Base-by-base conservation (phyloP, 139 green algal genomes). In the Closterium sp. region DNA sequence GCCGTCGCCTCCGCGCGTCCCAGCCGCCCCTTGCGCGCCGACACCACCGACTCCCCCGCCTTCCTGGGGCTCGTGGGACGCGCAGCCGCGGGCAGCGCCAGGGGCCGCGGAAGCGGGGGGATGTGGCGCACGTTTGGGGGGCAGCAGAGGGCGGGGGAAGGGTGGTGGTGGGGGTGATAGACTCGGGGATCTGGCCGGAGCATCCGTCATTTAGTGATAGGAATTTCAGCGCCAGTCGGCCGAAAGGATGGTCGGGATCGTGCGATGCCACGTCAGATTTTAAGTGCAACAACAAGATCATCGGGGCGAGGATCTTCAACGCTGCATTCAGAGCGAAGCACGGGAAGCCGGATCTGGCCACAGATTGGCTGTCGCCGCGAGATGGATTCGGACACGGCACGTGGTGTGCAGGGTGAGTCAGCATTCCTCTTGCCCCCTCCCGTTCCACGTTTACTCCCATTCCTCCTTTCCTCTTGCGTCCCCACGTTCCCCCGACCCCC, bases 31-130 rank as follows among this genome's bases (percentile, higher is more conserved):
- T 28, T 34, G 21, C 33, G 87, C 23, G 33, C 87, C 25, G 34
- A 84, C 21, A 90, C 87, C 21, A 81, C 33, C 28, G 33, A 81
- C 19, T 31, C 33, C 33, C 33, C 34, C 23, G 69, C 81, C 4
- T 86, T 90, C 81, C 4, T 90, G 16, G 87, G 87, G 23, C 87
- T 90, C 25, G 33, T 32, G 33, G 23, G 88, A 28, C 87, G 9
- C 33, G 9, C 35, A 31, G 23, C 5, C 23, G 81, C 55, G 69
- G 12, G 10, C 8, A 69, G 43, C 43, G 43, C 43, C 43, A 69
- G n/a, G n/a, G n/a, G 23, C 43, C 43, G 10, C 43, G 43, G 43
- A 69, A 69, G 43, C 43, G 43, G 43, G 43, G 43, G 43, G 8
- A 28, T 28, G 43, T 69, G 43, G 43, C 5, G 43, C 43, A 16